Evolutionary conservation across 1,139 yeast genomes (phyloP).

Genomic region (Pichia sp.): DNA sequence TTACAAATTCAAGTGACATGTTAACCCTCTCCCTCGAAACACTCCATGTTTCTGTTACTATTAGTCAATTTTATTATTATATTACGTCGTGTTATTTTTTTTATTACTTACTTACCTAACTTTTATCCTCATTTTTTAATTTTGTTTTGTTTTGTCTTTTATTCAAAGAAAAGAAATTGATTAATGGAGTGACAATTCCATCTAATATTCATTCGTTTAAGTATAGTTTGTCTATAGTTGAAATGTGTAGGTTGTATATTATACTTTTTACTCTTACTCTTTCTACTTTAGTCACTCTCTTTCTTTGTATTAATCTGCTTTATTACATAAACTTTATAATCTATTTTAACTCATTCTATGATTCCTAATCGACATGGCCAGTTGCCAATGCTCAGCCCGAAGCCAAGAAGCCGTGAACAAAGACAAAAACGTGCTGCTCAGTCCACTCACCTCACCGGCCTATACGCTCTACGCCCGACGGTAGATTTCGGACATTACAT

Average conservation of each 20-base stretch:
- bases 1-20: neutral
- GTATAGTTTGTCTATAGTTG: constrained; percentile 1
- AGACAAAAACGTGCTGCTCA: no score
- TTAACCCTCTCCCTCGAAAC: neutral
- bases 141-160: constrained; percentile 6
- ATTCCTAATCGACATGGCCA: neutral
- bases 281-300: constrained; percentile 3
- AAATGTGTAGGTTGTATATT: no score
- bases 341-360: neutral
- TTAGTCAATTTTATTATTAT: constrained; percentile 4
- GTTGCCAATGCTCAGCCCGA: no score
- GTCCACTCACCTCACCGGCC: no score
- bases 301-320: constrained; percentile 8
- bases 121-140: neutral
- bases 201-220: constrained; percentile 4
- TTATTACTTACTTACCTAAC: neutral
- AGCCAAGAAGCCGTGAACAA: no score
- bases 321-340: neutral
- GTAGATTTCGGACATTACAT: no score
- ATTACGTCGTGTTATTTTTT: constrained; percentile 4
- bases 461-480: no score
- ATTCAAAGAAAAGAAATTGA: constrained; percentile 4
- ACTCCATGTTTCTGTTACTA: constrained; percentile 6
- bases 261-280: neutral
- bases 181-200: constrained; percentile 1